Conservation (phyloP, 345 rosid species). For the Lepidium africanum region DNA sequence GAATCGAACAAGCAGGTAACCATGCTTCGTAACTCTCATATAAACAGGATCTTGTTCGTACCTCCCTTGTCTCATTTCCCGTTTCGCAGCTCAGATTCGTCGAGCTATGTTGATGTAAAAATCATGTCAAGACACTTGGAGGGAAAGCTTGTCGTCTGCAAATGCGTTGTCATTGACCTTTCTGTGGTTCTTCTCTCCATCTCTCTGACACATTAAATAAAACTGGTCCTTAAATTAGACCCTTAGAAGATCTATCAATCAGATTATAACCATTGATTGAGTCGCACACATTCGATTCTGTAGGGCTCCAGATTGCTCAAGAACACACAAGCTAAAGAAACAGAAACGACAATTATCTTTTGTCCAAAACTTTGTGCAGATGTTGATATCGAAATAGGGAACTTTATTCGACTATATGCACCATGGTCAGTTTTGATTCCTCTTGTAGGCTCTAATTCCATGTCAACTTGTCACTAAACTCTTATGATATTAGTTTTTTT, state of each 20-base stretch:
- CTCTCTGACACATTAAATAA: background rate
- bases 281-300: conserved; percentile 14
- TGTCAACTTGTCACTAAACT: background rate
- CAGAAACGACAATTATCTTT: conserved; percentile 51
- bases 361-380: conserved; percentile 61
- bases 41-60: background rate
- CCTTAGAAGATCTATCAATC: background rate
- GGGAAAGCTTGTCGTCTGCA: conserved; percentile 70
- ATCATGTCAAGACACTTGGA: conserved; percentile 67
- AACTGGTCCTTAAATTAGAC: background rate
- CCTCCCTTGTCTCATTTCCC: background rate
- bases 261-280: background rate
- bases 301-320: conserved; percentile 34
- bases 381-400: conserved; percentile 79
- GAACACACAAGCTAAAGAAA: conserved; percentile 27
- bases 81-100: conserved; percentile 37
- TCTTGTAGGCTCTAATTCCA: background rate
- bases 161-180: conserved; percentile 38
- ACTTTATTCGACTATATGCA: conserved; percentile 43
- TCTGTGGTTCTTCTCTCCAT: conserved; percentile 40
- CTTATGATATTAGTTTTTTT: background rate
- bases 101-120: conserved; percentile 37
- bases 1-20: conserved; percentile 33
- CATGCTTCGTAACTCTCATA: background rate
- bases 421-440: conserved; percentile 50